These are phyloP conservation scores for Didymosphaeria variabile DNA, from an alignment of 2,329 filamentous ascomycete species.

Conservation along the genomic window DNA sequence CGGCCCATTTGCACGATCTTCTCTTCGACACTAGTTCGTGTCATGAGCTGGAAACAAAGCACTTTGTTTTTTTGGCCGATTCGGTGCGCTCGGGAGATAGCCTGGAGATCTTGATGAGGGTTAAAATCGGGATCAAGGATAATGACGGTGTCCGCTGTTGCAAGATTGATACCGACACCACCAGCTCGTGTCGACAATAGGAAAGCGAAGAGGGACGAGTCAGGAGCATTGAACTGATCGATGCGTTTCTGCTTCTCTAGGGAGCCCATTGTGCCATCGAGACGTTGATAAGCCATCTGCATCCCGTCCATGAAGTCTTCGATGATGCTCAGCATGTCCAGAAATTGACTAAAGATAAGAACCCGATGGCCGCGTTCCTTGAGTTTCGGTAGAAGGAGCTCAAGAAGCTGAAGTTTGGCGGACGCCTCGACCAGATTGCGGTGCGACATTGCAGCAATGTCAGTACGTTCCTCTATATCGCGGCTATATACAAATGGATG, in stretches of 20 bases:
- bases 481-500: conserved; percentile 95
- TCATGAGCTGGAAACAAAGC: conserved; percentile 93
- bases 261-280: conserved; percentile 84
- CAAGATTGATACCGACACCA: conserved; percentile 96
- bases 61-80: conserved; percentile 98
- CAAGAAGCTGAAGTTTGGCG: conserved; percentile 83
- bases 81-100: conserved; percentile 90
- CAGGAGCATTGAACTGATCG: conserved; percentile 87
- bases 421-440: conserved; percentile 91
- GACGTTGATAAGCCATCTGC: conserved; percentile 75
- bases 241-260: conserved; percentile 94
- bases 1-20: conserved; percentile 95
- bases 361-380: conserved; percentile 87
- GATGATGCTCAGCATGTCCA: conserved; percentile 84
- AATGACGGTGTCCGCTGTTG: conserved; percentile 96
- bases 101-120: conserved; percentile 96
- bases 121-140: conserved; percentile 98
- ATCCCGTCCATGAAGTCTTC: conserved; percentile 90
- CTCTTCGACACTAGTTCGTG: conserved; percentile 87
- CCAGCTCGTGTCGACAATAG: conserved; percentile 92
- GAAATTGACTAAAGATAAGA: conserved; percentile 94
- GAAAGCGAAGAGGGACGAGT: conserved; percentile 87
- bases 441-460: conserved; percentile 69
- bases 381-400: conserved; percentile 87
- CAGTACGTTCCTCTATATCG: conserved; percentile 83